Evolutionary conservation across 768 basidiomycete genomes (phyloP), one percentile per base, ranked within the genome.

Genomic region (Agaricus sinodeliciosus): DNA sequence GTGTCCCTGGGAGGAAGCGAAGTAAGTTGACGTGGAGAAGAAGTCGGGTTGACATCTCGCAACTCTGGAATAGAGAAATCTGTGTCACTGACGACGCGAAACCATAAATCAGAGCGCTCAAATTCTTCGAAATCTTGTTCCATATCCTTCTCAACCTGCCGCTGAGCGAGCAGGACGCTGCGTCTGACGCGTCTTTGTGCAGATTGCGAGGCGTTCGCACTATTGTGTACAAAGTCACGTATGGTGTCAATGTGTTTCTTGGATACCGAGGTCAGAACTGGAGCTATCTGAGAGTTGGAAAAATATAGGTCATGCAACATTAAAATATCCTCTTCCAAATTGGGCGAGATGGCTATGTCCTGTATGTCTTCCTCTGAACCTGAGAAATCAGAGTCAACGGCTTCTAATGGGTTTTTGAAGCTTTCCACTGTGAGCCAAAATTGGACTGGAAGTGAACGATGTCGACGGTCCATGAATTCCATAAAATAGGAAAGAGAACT

Each of bases 361-460:
- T 81, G 77, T 11, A 81, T 71, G 12, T 71, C 65, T 50, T 81
- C 79, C 43, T 84, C 77, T 47, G 78, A 74, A 39, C 81, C 79
- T 27, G 83, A 83, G 12, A 81, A 83, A 47, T 82, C 81, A 31
- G 81, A 86, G 58, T 92, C 86, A 4, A 87, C 78, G 2, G 82
- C 80, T 66, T 96, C 94, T 25, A 99, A 69, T 0, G 96, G 96
- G 59, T 95, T 92, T 70, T 97, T 97, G 78, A 98, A 95, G 54
- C 91, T 92, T 69, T 99, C 94, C 2, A 97, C 90, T 0, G 93
- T 92, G 1, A 98, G 74, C 95, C 95, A 98, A 69, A 97, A 99
- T 58, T 98, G 95, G 3, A 96, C 91, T 9, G 92, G 81, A 11
- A 90, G 63, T 11, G 94, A 89, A 27, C 87, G 82, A 55, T 83